phyloP scores from a whole-genome alignment of 176 grass and related monocot genomes.

The Ensete glaucum region DNA sequence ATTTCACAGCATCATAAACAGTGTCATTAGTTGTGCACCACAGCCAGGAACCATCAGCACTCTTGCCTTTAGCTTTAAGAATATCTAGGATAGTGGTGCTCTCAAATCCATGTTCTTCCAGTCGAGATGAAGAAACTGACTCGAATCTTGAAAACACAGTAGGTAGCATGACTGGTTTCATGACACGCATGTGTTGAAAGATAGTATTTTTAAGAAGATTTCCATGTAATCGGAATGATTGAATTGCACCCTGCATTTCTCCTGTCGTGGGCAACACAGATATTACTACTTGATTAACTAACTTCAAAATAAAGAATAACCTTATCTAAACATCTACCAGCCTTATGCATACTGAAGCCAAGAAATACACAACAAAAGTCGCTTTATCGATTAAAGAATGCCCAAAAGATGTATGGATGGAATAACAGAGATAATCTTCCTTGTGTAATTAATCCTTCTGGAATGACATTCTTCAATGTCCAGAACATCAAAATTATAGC shows the following conservation, averaged over 20 bases:
- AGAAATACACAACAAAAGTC: background rate
- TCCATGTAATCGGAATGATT: slow-evolving; percentile 47
- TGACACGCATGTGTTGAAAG: slow-evolving; percentile 35
- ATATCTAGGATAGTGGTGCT: slow-evolving; percentile 70
- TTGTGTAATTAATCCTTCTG: background rate
- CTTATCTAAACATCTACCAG: background rate
- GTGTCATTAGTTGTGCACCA: slow-evolving; percentile 88
- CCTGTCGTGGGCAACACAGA: slow-evolving; percentile 26
- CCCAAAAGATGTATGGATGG: too few species aligned
- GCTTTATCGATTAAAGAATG: too few species aligned
- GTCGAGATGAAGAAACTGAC: slow-evolving; percentile 49
- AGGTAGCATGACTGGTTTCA: slow-evolving; percentile 40
- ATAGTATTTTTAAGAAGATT: slow-evolving; percentile 45
- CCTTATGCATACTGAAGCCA: background rate
- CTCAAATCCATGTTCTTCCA: slow-evolving; percentile 87
- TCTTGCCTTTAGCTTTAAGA: slow-evolving; percentile 76
- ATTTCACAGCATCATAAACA: slow-evolving; percentile 96
- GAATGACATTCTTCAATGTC: background rate
- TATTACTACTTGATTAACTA: background rate
- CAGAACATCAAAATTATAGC: background rate
- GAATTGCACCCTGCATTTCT: slow-evolving; percentile 70
- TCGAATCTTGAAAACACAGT: slow-evolving; percentile 40
- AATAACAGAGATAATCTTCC: background rate
- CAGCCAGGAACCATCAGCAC: slow-evolving; percentile 95
- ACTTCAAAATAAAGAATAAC: slow-evolving; percentile 15